These are phyloP conservation scores for Lachnellula willkommii DNA, from an alignment of 2,329 filamentous ascomycete genomes.

Conservation along the genomic window DNA sequence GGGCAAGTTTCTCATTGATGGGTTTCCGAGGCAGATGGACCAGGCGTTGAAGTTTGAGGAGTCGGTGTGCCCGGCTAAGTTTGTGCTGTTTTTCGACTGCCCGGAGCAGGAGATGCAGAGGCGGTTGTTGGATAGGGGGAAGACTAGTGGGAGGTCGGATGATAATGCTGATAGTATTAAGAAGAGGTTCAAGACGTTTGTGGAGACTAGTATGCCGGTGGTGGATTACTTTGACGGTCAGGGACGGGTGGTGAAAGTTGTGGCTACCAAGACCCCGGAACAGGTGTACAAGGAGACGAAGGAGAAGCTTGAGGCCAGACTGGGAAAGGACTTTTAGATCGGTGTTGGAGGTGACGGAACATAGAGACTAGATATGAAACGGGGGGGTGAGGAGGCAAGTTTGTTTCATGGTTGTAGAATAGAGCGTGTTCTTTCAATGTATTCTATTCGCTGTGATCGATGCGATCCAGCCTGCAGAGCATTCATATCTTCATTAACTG, in stretches of 20 bases:
- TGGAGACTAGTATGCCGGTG: slow-evolving; percentile 97
- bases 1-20: slow-evolving; percentile 70
- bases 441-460: slow-evolving; percentile 13
- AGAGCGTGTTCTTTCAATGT: slow-evolving; percentile 13
- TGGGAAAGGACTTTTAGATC: slow-evolving; percentile 42
- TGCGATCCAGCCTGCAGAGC: slow-evolving; percentile 4
- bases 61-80: slow-evolving; percentile 73
- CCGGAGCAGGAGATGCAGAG: slow-evolving; percentile 83
- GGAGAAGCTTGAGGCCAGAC: slow-evolving; percentile 43
- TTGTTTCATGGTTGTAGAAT: slow-evolving; percentile 18
- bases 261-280: slow-evolving; percentile 63
- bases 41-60: slow-evolving; percentile 93
- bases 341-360: slow-evolving; percentile 2
- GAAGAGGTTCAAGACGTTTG: slow-evolving; percentile 91
- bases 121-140: slow-evolving; percentile 78
- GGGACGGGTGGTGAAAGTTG: slow-evolving; percentile 73
- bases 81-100: slow-evolving; percentile 93
- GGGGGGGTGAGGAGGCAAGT: not conserved
- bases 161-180: slow-evolving; percentile 94
- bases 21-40: slow-evolving; percentile 96
- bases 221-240: slow-evolving; percentile 76
- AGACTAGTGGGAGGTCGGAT: slow-evolving; percentile 86
- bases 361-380: not conserved
- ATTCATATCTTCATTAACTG: not conserved
- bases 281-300: slow-evolving; percentile 52